Base-by-base conservation (phyloP, 805 yeast genomes). In the Pichia kluyveri region DNA sequence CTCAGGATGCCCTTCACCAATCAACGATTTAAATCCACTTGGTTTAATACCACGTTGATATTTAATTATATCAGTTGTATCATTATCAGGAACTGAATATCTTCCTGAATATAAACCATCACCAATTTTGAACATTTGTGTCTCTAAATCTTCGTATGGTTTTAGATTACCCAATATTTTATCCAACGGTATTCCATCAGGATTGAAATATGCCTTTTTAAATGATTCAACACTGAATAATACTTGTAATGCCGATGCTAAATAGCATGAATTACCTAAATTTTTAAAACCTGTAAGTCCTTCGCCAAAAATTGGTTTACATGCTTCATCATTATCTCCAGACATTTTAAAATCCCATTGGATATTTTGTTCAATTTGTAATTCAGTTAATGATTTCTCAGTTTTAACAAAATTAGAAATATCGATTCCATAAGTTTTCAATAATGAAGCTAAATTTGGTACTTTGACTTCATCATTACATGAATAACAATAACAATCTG, bases 291-390 rank as follows among this genome's bases (percentile, higher is more conserved):
- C 99, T 0, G 95, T 86, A 32, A 85, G 69, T 0, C 80, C 86
- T 8, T 80, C 70, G 0, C 98, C 99, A 61, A 73, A 80, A 1
- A 91, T 69, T 2, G 87, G 86, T 12, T 63, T 58, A 46, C 85
- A 68, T 42, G 74, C 74, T 41, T 75, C 77, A 37, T 96, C 96
- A 51, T 79, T 70, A 1, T 80, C 77, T 44, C 82, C 81, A 15
- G 80, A 81, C 77, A 90, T 77, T 51, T 80, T 79, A 67, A 93
- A 93, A 53, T 91, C 95, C 96, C 97, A 93, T 55, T 83, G 83
- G 66, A 88, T 60, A 62, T 93, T 93, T 60, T 90, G 97, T 61
- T 90, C 97, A 47, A 93, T 76, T 66, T 93, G 96, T 52, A 93
- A 67, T 63, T 93, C 99, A 2, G 90, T 77, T 58, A 93, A 69